phyloP scores from a whole-genome alignment of 2,329 filamentous ascomycete species.

The Torrubiella hemipterigena region DNA sequence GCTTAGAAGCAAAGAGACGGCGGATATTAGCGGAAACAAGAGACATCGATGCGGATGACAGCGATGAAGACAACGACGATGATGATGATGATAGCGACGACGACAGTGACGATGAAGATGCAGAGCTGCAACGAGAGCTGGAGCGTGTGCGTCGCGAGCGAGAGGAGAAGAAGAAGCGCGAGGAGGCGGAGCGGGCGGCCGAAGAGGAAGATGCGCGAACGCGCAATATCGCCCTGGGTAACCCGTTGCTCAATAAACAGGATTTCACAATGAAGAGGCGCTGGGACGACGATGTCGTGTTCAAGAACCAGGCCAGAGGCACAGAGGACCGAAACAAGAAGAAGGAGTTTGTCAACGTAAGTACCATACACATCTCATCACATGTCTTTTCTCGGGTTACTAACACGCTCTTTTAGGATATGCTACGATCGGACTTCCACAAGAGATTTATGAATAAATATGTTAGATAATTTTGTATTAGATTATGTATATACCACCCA shows the following conservation, averaged over 20 bases:
- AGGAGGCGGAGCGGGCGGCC: constrained; percentile 68
- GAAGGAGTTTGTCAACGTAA: constrained; percentile 94
- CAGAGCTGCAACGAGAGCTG: constrained; percentile 81
- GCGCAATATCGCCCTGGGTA: constrained; percentile 80
- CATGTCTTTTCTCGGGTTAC: constrained; percentile 4
- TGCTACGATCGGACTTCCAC: constrained; percentile 92
- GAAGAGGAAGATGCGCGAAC: constrained; percentile 76
- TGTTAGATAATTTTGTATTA: constrained; percentile 32
- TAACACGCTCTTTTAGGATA: constrained; percentile 42
- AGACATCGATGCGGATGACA: constrained; percentile 71
- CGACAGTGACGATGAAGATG: constrained; percentile 42
- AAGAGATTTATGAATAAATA: constrained; percentile 84
- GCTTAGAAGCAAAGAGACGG: constrained; percentile 70
- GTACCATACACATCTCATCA: too few species aligned
- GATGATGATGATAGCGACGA: constrained; percentile 34
- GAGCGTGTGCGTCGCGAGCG: constrained; percentile 81
- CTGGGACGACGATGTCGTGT: constrained; percentile 98
- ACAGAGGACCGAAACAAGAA: constrained; percentile 80
- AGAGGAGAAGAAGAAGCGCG: constrained; percentile 29
- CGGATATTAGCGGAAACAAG: constrained; percentile 79
- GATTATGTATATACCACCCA: constrained; percentile 6
- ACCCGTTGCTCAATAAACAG: constrained; percentile 77
- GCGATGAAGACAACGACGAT: constrained; percentile 45
- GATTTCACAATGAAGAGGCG: constrained; percentile 86
- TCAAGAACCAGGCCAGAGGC: constrained; percentile 95